These are phyloP conservation scores for Parastagonospora avenae DNA, from an alignment of 2,329 filamentous ascomycete genomes.

Conservation along the genomic window DNA sequence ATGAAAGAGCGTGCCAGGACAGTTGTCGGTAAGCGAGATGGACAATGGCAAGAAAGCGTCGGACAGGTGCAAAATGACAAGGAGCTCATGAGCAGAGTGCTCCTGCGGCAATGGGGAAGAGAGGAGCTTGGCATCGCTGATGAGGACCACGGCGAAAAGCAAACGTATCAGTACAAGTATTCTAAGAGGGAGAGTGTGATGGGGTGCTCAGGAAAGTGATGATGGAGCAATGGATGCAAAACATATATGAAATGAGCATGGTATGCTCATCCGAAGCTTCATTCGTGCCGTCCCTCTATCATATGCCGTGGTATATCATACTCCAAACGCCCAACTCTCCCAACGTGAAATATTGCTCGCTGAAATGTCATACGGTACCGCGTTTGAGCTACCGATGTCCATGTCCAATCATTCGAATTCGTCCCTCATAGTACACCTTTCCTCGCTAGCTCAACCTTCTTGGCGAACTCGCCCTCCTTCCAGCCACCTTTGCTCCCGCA, in stretches of 20 bases:
- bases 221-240: not conserved
- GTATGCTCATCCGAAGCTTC: not conserved
- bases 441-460: conserved; percentile 79
- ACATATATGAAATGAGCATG: not conserved
- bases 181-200: conserved; percentile 13
- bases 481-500: conserved; percentile 79
- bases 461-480: conserved; percentile 70
- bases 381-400: too few relatives aligned
- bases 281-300: not conserved
- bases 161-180: conserved; percentile 40
- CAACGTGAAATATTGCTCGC: not conserved
- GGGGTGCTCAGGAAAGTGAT: not conserved
- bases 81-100: conserved; percentile 36
- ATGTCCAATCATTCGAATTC: not conserved
- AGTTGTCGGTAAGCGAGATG: conserved; percentile 38
- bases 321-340: not conserved
- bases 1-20: conserved; percentile 40
- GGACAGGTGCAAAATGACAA: conserved; percentile 28
- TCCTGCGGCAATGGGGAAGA: conserved; percentile 45
- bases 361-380: not conserved
- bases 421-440: conserved; percentile 70
- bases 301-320: not conserved
- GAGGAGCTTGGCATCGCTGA: conserved; percentile 38
- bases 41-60: conserved; percentile 40
- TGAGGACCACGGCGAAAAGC: conserved; percentile 25